Base-by-base conservation (phyloP, 2,329 filamentous ascomycete genomes). In the Phaeomoniella chlamydospora region DNA sequence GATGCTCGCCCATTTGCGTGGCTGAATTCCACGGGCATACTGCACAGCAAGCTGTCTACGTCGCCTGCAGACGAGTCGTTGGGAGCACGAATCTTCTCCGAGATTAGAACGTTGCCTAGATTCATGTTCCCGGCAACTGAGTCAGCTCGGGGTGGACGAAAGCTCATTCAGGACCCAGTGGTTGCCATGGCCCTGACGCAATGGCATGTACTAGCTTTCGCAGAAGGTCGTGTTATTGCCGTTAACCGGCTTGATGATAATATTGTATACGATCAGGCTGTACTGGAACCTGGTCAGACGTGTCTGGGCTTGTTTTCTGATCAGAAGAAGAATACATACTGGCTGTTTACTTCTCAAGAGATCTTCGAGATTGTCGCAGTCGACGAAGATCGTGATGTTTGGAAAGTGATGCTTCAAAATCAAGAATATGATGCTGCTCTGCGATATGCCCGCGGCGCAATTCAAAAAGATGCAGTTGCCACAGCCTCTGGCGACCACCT, bases 281-380 rank as follows among this genome's bases (percentile, higher is more conserved):
- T 98, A 3, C 65, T 96, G 11, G 80, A 88, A 37, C 70, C 75
- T 3, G 82, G 80, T 1, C 82, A 94, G 48, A 77, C 70, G 48
- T 75, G 79, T 3, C 64, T 98, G n/a, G 86, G 83, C 0, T 70
- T 98, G 13, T 79, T 86, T 35, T 78, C 88, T 5, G 90, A 98
- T 56, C 72, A 81, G 41, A 88, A 90, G 55, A 94, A 94, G 64
- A 92, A 88, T 50, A 98, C 90, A 0, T 94, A 88, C 53, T 98
- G 92, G 90, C 70, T 98, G 2, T 93, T 96, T 51, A 96, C 88
- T 0, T 72, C 74, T 0, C 72, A 83, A 38, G 86, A 93, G 49
- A 94, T 98, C 35, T 94, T 86, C 47, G 90, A 98, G 59, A 80
- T 98, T 39, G 82, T 90, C 10, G 80, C 88, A 10, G 80, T 77